Base-by-base conservation (phyloP, 208 protist genomes). In the Leishmania lainsoni region DNA sequence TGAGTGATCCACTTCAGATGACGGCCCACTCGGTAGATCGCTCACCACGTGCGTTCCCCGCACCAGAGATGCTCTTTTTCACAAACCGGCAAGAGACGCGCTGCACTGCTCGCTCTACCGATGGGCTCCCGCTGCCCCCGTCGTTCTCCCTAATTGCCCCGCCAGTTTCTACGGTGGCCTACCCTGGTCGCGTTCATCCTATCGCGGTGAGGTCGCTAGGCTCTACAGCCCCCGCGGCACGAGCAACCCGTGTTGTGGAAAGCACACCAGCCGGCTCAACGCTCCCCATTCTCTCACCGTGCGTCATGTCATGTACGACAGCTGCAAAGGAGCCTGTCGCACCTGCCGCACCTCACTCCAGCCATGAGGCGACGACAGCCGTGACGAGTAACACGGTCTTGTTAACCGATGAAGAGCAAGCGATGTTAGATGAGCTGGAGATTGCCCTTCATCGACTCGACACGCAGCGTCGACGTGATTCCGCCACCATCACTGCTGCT, bases 351-450 rank as follows among this genome's bases (percentile, higher is more conserved):
- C 42, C 39, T 48, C 68, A n/a, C 42, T 2, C 2, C 68, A 52
- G 68, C 42, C 42, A 51, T 49, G 51, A 10, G 71, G 51, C 12
- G n/a, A 9, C 29, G 72, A 51, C 48, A 61, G 8, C 59, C 5
- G 14, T 78, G 9, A 42, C 75, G 32, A 80, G 70, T 26, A 66
- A 81, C 20, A 56, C 71, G 2, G 81, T 85, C 5, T 68, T 78
- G 20, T 17, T 85, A 17, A 81, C 81, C 17, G 52, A 74, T 4
- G 77, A 85, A n/a, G 81, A 85, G 65, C 71, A 74, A 35, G 77
- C 72, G 32, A 81, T 85, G 81, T 65, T 85, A 12, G 48, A 81
- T 29, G 76, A 79, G 77, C 72, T 85, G 63, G 78, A 81, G 77
- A n/a, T 68, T 48, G 78, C 81, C 1, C 72, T 85, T 56, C 63